Conservation (phyloP, 768 basidiomycete species). For the Macrolepiota fuliginosa region DNA sequence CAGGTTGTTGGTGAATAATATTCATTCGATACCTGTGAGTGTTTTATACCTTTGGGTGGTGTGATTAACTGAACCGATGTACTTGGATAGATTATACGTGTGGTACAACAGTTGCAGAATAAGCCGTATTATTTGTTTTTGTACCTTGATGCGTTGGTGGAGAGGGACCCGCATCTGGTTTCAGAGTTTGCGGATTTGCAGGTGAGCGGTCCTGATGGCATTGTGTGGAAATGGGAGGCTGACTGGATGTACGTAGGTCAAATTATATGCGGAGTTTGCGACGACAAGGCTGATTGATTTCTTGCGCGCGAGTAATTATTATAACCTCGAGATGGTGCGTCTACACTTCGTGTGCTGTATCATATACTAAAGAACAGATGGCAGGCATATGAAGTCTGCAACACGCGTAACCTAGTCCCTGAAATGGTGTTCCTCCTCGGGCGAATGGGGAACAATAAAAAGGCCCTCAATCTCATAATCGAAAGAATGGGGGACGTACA, state of each 20-base stretch:
- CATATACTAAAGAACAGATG: not conserved
- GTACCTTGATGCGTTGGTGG: conserved; percentile 88
- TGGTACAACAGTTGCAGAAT: conserved; percentile 80
- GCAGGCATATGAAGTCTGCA: conserved; percentile 86
- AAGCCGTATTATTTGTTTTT: conserved; percentile 84
- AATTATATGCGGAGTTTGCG: conserved; percentile 89
- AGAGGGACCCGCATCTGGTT: conserved; percentile 80
- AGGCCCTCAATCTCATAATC: conserved; percentile 91
- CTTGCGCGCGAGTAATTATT: conserved; percentile 86
- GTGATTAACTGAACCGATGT: not conserved
- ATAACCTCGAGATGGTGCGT: conserved; percentile 79
- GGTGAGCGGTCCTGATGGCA: conserved; percentile 35
- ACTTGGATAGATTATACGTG: conserved; percentile 66
- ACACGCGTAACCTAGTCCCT: conserved; percentile 79
- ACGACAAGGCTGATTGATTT: conserved; percentile 82
- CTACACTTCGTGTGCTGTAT: not conserved
- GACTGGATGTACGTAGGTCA: conserved; percentile 47
- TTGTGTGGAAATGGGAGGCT: not conserved
- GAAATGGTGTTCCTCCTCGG: conserved; percentile 99
- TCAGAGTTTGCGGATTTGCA: conserved; percentile 84
- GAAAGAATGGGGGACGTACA: conserved; percentile 92
- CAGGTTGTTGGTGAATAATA: conserved; percentile 85
- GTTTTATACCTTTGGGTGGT: not conserved
- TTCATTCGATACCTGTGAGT: conserved; percentile 91
- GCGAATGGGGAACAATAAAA: conserved; percentile 96